Conservation (phyloP, 2,329 filamentous ascomycete species). For the Phialocephala sp. region DNA sequence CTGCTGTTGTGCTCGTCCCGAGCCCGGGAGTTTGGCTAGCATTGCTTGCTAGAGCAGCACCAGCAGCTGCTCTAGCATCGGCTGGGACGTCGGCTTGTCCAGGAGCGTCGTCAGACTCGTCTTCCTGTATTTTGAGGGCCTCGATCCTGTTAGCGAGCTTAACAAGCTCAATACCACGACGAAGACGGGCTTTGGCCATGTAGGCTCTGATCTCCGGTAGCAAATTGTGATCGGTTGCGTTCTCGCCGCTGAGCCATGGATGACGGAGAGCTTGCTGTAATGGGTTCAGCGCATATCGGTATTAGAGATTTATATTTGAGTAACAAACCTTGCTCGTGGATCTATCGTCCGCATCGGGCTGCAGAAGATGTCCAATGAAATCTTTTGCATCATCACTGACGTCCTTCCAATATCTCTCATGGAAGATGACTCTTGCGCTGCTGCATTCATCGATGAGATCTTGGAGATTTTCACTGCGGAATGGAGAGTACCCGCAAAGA, state of each 20-base stretch:
- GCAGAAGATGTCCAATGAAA: constrained; percentile 84
- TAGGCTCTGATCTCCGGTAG: constrained; percentile 95
- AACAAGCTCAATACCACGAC: constrained; percentile 93
- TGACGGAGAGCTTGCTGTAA: constrained; percentile 76
- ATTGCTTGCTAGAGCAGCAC: constrained; percentile 43
- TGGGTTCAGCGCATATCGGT: constrained; percentile 25
- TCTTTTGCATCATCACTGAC: constrained; percentile 95
- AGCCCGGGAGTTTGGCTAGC: constrained; percentile 23
- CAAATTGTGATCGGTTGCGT: constrained; percentile 93
- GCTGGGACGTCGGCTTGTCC: constrained; percentile 65
- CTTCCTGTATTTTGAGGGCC: constrained; percentile 89
- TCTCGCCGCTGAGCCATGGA: constrained; percentile 89
- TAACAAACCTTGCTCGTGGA: constrained; percentile 73
- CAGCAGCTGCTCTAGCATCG: constrained; percentile 60
- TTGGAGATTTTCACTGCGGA: constrained; percentile 90
- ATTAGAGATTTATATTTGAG: neutral
- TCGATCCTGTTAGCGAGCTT: constrained; percentile 97
- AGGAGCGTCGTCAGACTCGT: constrained; percentile 79
- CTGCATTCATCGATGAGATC: constrained; percentile 96
- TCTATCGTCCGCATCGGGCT: constrained; percentile 77
- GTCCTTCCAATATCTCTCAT: constrained; percentile 98
- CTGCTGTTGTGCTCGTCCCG: constrained; percentile 22
- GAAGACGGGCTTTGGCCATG: constrained; percentile 88
- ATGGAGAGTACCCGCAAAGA: constrained; percentile 96
- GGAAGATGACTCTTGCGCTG: constrained; percentile 84